Conservation (phyloP, 306 rosid genomes). For the Carpinus fangiana region DNA sequence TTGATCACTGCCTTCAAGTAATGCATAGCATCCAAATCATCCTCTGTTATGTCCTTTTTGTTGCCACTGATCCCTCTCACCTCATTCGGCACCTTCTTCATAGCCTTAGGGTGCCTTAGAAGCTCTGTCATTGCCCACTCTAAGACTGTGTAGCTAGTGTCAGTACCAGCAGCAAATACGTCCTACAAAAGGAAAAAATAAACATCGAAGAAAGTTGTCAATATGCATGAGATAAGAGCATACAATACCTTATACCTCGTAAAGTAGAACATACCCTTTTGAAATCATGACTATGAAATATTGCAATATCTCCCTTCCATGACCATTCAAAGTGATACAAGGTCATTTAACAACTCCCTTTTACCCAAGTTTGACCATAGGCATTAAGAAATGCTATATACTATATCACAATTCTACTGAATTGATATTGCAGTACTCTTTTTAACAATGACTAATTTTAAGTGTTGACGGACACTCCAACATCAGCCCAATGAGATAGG, state of each 20-base stretch:
- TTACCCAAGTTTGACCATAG: no score
- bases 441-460: no score
- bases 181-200: not conserved
- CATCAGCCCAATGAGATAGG: no score
- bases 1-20: slow-evolving; percentile 54
- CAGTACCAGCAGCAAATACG: slow-evolving; percentile 36
- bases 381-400: no score
- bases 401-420: no score
- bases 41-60: slow-evolving; percentile 30
- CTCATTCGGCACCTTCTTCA: slow-evolving; percentile 43
- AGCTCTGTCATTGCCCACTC: slow-evolving; percentile 59
- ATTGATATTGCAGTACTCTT: no score
- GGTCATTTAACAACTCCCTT: no score
- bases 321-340: no score
- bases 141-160: slow-evolving; percentile 37
- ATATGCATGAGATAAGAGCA: not conserved
- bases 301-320: no score
- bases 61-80: slow-evolving; percentile 14
- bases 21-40: slow-evolving; percentile 35
- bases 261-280: not conserved
- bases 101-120: slow-evolving; percentile 36
- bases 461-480: no score
- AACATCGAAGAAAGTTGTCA: not conserved
- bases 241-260: not conserved
- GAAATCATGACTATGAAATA: not conserved